Conservation (phyloP, 2,329 filamentous ascomycete genomes). For the Colletotrichum tabaci region DNA sequence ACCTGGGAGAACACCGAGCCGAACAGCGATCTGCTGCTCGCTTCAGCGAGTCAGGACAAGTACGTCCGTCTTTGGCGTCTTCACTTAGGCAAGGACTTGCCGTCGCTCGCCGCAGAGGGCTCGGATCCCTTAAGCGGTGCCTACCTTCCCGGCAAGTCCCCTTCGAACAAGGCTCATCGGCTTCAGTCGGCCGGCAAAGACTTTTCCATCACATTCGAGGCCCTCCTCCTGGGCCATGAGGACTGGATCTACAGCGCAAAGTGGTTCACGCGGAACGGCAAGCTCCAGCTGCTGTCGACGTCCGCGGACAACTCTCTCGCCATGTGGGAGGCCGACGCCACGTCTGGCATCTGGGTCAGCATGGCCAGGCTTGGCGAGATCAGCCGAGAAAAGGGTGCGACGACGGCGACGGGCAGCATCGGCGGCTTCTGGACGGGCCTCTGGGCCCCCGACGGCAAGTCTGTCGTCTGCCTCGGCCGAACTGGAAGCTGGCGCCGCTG, state of each 20-base stretch:
- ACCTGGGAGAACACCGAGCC: conserved; percentile 70
- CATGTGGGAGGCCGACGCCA: conserved; percentile 89
- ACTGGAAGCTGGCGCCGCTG: conserved; percentile 96
- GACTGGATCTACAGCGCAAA: conserved; percentile 96
- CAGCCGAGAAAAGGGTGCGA: conserved; percentile 94
- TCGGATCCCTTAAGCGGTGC: conserved; percentile 71
- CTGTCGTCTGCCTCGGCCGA: conserved; percentile 86
- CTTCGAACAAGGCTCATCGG: conserved; percentile 91
- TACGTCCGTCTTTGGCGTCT: conserved; percentile 96
- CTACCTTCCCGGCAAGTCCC: conserved; percentile 76
- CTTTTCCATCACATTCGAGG: conserved; percentile 92
- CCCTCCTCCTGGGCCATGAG: conserved; percentile 92
- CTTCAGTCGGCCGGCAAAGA: conserved; percentile 74
- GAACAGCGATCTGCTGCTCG: conserved; percentile 81
- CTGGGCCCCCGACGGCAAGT: conserved; percentile 85
- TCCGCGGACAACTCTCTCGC: conserved; percentile 96
- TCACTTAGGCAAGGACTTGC: conserved; percentile 77
- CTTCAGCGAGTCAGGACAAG: conserved; percentile 97
- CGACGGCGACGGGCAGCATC: conserved; percentile 94
- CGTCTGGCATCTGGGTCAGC: conserved; percentile 93
- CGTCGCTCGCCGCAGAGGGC: conserved; percentile 67
- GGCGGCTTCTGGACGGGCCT: conserved; percentile 97
- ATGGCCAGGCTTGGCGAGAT: conserved; percentile 91
- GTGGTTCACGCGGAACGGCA: conserved; percentile 74
- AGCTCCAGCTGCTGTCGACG: conserved; percentile 84